Evolutionary conservation across 192 early-diverging fungal species (phyloP).

Genomic region (Dimargaris cristalligena): DNA sequence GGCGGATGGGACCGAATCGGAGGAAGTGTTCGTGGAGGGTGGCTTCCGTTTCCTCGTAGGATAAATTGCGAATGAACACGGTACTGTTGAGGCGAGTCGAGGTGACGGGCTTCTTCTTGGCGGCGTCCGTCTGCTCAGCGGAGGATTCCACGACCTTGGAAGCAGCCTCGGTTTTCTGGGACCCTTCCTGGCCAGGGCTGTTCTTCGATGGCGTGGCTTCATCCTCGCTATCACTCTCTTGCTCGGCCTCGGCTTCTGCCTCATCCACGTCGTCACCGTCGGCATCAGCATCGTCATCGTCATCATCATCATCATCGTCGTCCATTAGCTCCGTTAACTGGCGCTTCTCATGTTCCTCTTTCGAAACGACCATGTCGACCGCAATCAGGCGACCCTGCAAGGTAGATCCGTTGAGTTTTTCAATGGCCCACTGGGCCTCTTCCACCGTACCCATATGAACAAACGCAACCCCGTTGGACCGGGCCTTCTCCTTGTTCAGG

Average conservation of each 20-base stretch:
- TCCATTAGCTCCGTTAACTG: conserved; percentile 37
- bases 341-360: conserved; percentile 47
- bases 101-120: conserved; percentile 15
- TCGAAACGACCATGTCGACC: conserved; percentile 71
- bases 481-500: not conserved
- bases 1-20: conserved; percentile 38
- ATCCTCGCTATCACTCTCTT: conserved; percentile 23
- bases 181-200: conserved; percentile 15
- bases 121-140: not conserved
- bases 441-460: conserved; percentile 59
- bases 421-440: conserved; percentile 53
- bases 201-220: conserved; percentile 15
- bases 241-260: conserved; percentile 29
- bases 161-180: conserved; percentile 12
- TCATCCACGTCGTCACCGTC: conserved; percentile 25
- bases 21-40: conserved; percentile 42
- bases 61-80: conserved; percentile 83
- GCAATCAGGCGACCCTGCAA: conserved; percentile 56
- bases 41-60: conserved; percentile 78
- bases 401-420: conserved; percentile 50
- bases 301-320: conserved; percentile 20
- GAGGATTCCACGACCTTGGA: conserved; percentile 15
- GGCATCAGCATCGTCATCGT: conserved; percentile 19
- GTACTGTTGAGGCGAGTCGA: conserved; percentile 43
- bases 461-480: conserved; percentile 62